phyloP scores from a whole-genome alignment of 1,284 basidiomycete species.

The Hemileia vastatrix region DNA sequence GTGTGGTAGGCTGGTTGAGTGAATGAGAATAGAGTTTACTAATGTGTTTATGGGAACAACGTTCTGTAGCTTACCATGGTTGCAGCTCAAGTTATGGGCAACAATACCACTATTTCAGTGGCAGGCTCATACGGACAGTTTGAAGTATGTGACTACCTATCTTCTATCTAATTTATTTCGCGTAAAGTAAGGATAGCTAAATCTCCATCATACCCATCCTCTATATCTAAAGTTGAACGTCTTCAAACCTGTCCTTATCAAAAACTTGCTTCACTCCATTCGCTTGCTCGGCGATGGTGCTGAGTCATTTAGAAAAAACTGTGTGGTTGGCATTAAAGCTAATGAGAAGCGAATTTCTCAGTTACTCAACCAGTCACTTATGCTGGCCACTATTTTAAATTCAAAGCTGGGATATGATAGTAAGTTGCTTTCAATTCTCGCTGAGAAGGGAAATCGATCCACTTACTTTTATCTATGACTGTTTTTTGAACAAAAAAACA shows the following conservation, averaged over 20 bases:
- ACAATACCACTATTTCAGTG: slow-evolving; percentile 85
- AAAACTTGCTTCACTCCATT: slow-evolving; percentile 93
- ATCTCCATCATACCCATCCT: neutral
- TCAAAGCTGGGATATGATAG: slow-evolving; percentile 88
- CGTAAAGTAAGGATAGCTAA: neutral
- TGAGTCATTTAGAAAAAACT: slow-evolving; percentile 91
- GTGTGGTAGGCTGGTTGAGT: neutral
- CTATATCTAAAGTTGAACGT: slow-evolving; percentile 66
- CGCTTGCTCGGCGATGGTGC: slow-evolving; percentile 85
- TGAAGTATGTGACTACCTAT: slow-evolving; percentile 54
- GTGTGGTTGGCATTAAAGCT: slow-evolving; percentile 88
- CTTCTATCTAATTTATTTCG: neutral
- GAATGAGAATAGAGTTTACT: neutral
- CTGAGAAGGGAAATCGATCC: slow-evolving; percentile 24
- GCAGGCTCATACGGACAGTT: slow-evolving; percentile 95
- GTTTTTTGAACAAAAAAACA: no score
- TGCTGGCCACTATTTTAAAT: slow-evolving; percentile 93
- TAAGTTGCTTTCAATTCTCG: slow-evolving; percentile 48
- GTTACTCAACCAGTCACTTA: slow-evolving; percentile 85
- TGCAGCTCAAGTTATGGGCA: slow-evolving; percentile 96
- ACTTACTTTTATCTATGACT: neutral
- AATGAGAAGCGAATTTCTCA: slow-evolving; percentile 86
- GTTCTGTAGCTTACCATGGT: slow-evolving; percentile 71
- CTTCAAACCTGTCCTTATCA: slow-evolving; percentile 98
- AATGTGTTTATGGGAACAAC: neutral